A percentile compares a stretch with the other conserved stretches of the same genome.
phyloP scores from a whole-genome alignment of 2,329 filamentous ascomycete genomes.

The Taxawa tesnikishii region DNA sequence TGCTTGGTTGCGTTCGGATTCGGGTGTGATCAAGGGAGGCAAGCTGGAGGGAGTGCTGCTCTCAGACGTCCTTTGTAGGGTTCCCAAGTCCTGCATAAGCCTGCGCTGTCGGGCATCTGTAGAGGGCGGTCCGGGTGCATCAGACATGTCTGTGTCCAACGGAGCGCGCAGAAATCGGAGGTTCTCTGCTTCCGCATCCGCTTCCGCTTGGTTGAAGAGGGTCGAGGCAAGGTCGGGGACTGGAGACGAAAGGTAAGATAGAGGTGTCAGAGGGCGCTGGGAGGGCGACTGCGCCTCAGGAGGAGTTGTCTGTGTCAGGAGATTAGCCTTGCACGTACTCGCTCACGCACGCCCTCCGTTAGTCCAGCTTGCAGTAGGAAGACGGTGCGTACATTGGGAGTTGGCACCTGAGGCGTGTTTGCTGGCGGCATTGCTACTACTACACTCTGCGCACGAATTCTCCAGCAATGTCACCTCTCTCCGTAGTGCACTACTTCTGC shows the following conservation, averaged over 20 bases:
- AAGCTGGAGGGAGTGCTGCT: too few species aligned
- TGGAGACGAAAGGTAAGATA: conserved; percentile 36
- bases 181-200: conserved; percentile 36
- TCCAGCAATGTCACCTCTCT: too few species aligned
- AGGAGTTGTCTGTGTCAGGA: neutral
- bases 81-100: neutral
- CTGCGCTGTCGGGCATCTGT: neutral
- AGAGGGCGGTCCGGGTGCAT: neutral
- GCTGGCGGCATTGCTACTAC: conserved; percentile 6
- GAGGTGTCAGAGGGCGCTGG: conserved; percentile 15
- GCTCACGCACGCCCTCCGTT: neutral
- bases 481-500: too few species aligned
- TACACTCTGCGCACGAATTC: too few species aligned
- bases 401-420: conserved; percentile 5
- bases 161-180: conserved; percentile 36
- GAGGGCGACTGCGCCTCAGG: neutral
- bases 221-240: conserved; percentile 39
- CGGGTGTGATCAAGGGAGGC: neutral
- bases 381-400: neutral
- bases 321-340: neutral
- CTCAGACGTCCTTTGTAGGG: too few species aligned
- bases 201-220: conserved; percentile 31
- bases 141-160: conserved; percentile 13
- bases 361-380: neutral
- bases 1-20: neutral